Evolutionary conservation across 768 basidiomycete species (phyloP), one percentile per base, ranked within the genome.

Genomic region (Hemileccinum impolitum): DNA sequence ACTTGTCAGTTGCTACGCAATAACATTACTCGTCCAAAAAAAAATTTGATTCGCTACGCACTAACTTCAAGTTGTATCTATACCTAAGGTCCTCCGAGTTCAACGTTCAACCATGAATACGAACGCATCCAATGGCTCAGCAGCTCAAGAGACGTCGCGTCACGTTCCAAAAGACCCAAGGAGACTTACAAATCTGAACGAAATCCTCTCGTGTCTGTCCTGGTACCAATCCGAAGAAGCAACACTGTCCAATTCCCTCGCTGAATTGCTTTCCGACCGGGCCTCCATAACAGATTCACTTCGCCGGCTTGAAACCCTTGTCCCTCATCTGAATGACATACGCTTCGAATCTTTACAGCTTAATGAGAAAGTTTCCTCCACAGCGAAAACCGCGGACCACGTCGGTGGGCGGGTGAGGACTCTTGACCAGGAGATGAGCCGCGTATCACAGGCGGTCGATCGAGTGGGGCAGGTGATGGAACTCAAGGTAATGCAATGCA

Each of bases 401-500:
- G 89, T 99, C 8, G 92, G 94, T n/a, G 88, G 91, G 28, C 85
- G 86, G 42, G 96, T 99, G 19, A 77, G 87, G 25, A 76, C 81
- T 6, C 76, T 99, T 38, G 96, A 99, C 64, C 87, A 92, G 63
- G 93, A 98, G 72, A 94, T 98, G 84, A 76, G 83, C 15, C 77
- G 92, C 47, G 89, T 99, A 15, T 78, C 85, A 17, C 89, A 92
- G 65, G 90, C 94, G 13, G 82, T 81, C n/a, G 96, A 98, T 50
- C 80, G 90, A 43, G 90, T 98, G 10, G 85, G 82, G 5, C 90
- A 93, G 63, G 91, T 97, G 35, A 87, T 96, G 74, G 96, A 98
- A 52, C 81, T 99, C 57, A 97, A 96, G 80, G 94, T 90, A 53
- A 53, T 44, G 39, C 9, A 4, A 17, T 47, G 61, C 26, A 34